Conservation (phyloP, 108 stramenopile species). For the Skeletonema grethae region DNA sequence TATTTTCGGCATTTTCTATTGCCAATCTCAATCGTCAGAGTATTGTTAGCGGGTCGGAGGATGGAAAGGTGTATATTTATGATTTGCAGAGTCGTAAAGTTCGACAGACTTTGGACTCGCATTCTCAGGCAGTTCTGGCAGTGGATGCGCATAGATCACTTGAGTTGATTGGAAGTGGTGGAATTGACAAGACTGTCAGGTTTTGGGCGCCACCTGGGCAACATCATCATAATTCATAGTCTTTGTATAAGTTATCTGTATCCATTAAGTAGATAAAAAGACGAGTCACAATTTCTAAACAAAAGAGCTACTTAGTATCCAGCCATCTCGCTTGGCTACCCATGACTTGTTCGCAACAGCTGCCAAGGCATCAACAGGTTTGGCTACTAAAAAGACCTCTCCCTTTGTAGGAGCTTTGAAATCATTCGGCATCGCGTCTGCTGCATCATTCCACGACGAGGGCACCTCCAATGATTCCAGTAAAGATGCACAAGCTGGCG, state of each 20-base stretch:
- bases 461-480: constrained; percentile 44
- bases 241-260: not conserved
- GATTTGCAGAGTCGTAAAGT: constrained; percentile 82
- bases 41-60: constrained; percentile 89
- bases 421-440: constrained; percentile 3
- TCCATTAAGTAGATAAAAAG: not conserved
- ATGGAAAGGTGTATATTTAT: constrained; percentile 86
- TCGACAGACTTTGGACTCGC: constrained; percentile 75
- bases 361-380: constrained; percentile 27
- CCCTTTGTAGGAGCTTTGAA: constrained; percentile 15
- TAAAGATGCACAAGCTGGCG: constrained; percentile 62
- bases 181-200: constrained; percentile 78
- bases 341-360: constrained; percentile 56
- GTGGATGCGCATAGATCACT: constrained; percentile 74
- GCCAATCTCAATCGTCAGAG: constrained; percentile 65
- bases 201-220: constrained; percentile 74
- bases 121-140: constrained; percentile 78
- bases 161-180: constrained; percentile 82
- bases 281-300: not conserved
- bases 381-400: constrained; percentile 36
- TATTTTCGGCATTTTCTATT: constrained; percentile 67
- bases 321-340: constrained; percentile 46
- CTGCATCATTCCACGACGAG: constrained; percentile 44
- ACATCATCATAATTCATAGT: not conserved
- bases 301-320: constrained; percentile 43